Conservation (phyloP, 306 rosid genomes). For the Hippophae rhamnoides region DNA sequence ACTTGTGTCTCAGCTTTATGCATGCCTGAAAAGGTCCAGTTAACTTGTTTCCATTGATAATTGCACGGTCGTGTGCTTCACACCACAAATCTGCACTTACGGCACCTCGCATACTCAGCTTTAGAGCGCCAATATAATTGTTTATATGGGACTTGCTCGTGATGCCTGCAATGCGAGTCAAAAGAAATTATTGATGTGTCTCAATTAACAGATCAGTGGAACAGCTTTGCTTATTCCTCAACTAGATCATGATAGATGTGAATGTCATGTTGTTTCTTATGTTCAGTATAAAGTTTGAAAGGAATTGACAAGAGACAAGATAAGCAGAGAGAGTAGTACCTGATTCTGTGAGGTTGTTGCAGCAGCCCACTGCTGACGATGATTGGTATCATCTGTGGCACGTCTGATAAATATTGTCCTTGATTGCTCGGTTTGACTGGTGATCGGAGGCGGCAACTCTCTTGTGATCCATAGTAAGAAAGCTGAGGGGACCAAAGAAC, state of each 20-base stretch:
- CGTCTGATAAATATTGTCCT: conserved; percentile 39
- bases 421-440: conserved; percentile 31
- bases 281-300: neutral
- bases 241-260: too few species aligned
- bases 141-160: conserved; percentile 35
- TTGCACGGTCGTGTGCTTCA: too few species aligned
- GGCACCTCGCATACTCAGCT: neutral
- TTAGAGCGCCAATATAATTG: neutral
- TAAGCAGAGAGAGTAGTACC: conserved; percentile 20
- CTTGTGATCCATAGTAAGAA: conserved; percentile 57
- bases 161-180: conserved; percentile 30
- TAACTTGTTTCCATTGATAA: too few species aligned
- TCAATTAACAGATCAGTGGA: too few species aligned
- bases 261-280: too few species aligned
- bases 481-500: conserved; percentile 61
- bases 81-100: neutral
- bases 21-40: too few species aligned
- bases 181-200: too few species aligned
- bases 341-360: conserved; percentile 42
- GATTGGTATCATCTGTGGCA: conserved; percentile 16
- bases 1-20: too few species aligned
- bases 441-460: conserved; percentile 49
- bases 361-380: conserved; percentile 29
- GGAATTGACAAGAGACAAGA: neutral
- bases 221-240: too few species aligned